These are phyloP conservation scores for Aschersonia sp. DNA, from an alignment of 2,329 filamentous ascomycete species.

Conservation along the genomic window DNA sequence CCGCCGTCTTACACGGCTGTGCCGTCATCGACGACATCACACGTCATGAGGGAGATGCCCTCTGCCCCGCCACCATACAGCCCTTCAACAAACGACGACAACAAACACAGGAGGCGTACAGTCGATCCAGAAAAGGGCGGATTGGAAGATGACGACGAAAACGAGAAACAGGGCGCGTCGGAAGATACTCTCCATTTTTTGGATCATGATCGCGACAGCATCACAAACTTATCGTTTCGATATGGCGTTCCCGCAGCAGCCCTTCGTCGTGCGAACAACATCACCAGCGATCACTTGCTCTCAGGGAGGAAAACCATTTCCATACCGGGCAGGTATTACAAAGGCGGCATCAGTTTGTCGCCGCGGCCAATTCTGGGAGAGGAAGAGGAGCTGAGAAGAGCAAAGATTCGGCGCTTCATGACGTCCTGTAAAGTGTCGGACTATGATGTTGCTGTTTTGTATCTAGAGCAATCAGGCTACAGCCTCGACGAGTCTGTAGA, in stretches of 20 bases:
- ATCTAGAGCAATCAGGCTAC: conserved; percentile 56
- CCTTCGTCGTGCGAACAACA: conserved; percentile 51
- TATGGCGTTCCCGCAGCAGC: conserved; percentile 53
- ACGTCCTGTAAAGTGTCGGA: conserved; percentile 62
- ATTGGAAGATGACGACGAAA: conserved; percentile 1
- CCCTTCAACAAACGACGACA: background rate
- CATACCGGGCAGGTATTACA: conserved; percentile 58
- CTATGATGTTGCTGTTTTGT: conserved; percentile 62
- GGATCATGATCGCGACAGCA: conserved; percentile 51
- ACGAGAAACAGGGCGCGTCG: conserved; percentile 22
- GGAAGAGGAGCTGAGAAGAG: conserved; percentile 57
- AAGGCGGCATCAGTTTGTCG: conserved; percentile 50
- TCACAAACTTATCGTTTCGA: conserved; percentile 53
- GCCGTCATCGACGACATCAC: conserved; percentile 11
- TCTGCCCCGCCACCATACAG: conserved; percentile 26
- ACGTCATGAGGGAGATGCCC: conserved; percentile 8
- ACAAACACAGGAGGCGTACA: background rate
- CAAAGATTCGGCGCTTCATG: conserved; percentile 63
- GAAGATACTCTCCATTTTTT: conserved; percentile 64
- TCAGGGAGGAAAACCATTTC: conserved; percentile 53
- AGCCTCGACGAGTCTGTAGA: conserved; percentile 50
- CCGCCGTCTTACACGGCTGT: conserved; percentile 48
- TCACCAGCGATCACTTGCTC: conserved; percentile 59
- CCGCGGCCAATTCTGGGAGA: conserved; percentile 60
- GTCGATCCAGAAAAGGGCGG: background rate